phyloP scores from a whole-genome alignment of 208 protist species.

The Phytomonas francai region DNA sequence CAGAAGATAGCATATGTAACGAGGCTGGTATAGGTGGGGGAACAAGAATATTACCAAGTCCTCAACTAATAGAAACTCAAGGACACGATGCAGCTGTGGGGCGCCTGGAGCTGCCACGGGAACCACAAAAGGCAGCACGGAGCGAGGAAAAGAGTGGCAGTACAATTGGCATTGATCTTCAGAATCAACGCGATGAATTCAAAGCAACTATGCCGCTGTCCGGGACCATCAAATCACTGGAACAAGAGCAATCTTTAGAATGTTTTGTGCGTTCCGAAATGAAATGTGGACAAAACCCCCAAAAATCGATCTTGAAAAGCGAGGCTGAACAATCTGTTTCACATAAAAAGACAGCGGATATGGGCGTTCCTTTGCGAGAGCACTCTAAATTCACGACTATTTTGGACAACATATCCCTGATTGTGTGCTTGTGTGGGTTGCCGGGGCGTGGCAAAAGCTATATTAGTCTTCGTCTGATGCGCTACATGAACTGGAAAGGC shows the following conservation, averaged over 20 bases:
- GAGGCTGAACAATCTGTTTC: background rate
- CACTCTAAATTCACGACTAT: slow-evolving; percentile 75
- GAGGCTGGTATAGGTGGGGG: background rate
- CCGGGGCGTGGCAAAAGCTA: slow-evolving; percentile 88
- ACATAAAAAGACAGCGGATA: background rate
- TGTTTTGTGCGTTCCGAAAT: background rate
- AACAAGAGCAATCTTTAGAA: background rate
- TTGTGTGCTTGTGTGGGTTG: slow-evolving; percentile 87
- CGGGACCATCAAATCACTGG: background rate
- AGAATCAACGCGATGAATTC: background rate
- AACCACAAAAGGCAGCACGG: background rate
- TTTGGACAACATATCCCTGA: slow-evolving; percentile 62
- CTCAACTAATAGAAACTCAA: background rate
- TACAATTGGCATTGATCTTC: background rate
- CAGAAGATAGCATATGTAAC: background rate
- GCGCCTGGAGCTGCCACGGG: background rate
- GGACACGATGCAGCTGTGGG: background rate
- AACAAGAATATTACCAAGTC: background rate
- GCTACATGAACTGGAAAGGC: slow-evolving; percentile 91
- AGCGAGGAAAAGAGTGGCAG: background rate
- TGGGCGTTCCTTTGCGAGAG: background rate
- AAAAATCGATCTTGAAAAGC: background rate
- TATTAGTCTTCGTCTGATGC: slow-evolving; percentile 67
- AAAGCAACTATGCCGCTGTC: background rate
- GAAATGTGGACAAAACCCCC: background rate